These are phyloP conservation scores for Crotalaria pallida DNA, from an alignment of 306 rosid species.

Conservation along the genomic window DNA sequence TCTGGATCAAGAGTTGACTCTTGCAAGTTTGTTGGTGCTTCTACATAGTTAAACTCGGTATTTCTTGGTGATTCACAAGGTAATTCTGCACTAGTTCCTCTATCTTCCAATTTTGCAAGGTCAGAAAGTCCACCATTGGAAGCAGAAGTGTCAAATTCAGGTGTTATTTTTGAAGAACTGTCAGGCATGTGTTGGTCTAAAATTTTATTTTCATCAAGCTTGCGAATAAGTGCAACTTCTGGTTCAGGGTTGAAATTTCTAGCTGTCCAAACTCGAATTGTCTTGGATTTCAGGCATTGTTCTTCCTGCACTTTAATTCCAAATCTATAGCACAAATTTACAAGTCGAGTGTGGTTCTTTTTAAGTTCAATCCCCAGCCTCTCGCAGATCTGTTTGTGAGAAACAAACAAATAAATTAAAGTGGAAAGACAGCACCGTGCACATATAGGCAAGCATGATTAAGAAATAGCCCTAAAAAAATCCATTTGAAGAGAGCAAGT, in stretches of 20 bases:
- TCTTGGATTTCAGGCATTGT: conserved; percentile 45
- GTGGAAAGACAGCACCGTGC: conserved; percentile 20
- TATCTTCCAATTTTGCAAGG: conserved; percentile 25
- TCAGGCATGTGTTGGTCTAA: conserved; percentile 23
- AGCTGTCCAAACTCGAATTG: conserved; percentile 70
- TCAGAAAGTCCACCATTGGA: conserved; percentile 24
- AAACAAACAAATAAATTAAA: conserved; percentile 23
- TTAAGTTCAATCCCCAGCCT: conserved; percentile 81
- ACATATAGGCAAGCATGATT: conserved; percentile 1
- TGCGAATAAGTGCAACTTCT: conserved; percentile 27
- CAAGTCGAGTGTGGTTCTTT: conserved; percentile 53
- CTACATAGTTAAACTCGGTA: conserved; percentile 24
- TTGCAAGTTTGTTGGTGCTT: conserved; percentile 21
- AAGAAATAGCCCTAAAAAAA: conserved; percentile 9
- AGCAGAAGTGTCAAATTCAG: conserved; percentile 27
- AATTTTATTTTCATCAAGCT: conserved; percentile 36
- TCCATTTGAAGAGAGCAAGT: background rate
- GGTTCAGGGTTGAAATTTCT: conserved; percentile 54
- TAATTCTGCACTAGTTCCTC: conserved; percentile 27
- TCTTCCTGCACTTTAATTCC: conserved; percentile 73
- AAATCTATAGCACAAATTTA: conserved; percentile 61
- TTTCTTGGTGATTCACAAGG: conserved; percentile 31
- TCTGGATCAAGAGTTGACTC: conserved; percentile 27
- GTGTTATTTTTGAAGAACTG: conserved; percentile 27
- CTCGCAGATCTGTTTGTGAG: conserved; percentile 51